Percentiles rank a stretch among this genome's conserved stretches.
Evolutionary conservation across 371 early-diverging fungal species (phyloP).

Genomic region (Batrachochytrium dendrobatidis): DNA sequence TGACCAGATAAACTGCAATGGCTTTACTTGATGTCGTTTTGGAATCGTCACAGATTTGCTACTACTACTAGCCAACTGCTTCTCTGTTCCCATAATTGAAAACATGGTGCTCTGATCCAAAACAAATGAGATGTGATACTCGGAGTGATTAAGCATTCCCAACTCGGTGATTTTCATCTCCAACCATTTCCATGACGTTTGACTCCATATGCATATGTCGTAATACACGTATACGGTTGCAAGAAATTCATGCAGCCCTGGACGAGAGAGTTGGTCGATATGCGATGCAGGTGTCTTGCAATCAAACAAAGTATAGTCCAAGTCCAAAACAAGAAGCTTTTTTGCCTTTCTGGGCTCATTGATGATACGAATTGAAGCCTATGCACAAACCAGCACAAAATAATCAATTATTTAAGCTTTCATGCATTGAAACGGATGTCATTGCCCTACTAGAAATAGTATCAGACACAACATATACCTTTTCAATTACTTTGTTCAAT

Average conservation of each 20-base stretch:
- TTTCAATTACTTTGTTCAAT: conserved; percentile 28
- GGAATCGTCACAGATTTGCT: too few species aligned
- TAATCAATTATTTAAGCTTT: not conserved
- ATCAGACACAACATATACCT: too few species aligned
- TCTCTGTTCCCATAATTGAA: conserved; percentile 29
- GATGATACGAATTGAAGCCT: not conserved
- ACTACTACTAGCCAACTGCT: conserved; percentile 34
- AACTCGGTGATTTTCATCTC: conserved; percentile 57
- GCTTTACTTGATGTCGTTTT: conserved; percentile 52
- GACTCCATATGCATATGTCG: conserved; percentile 60
- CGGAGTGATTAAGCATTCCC: conserved; percentile 47
- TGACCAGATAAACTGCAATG: conserved; percentile 53
- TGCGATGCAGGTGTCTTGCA: conserved; percentile 45
- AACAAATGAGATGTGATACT: conserved; percentile 53
- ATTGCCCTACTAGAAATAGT: conserved; percentile 4
- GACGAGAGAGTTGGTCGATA: conserved; percentile 46
- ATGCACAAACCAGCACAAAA: not conserved
- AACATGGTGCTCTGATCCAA: conserved; percentile 57
- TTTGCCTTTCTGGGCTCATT: conserved; percentile 19
- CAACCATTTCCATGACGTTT: conserved; percentile 52
- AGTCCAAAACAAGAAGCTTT: conserved; percentile 52
- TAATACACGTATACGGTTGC: conserved; percentile 48
- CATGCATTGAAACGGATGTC: not conserved
- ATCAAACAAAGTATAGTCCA: conserved; percentile 55
- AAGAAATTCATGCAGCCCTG: conserved; percentile 55